Conservation (phyloP, 441 rosid genomes). For the Hypseocharis bilobata region DNA sequence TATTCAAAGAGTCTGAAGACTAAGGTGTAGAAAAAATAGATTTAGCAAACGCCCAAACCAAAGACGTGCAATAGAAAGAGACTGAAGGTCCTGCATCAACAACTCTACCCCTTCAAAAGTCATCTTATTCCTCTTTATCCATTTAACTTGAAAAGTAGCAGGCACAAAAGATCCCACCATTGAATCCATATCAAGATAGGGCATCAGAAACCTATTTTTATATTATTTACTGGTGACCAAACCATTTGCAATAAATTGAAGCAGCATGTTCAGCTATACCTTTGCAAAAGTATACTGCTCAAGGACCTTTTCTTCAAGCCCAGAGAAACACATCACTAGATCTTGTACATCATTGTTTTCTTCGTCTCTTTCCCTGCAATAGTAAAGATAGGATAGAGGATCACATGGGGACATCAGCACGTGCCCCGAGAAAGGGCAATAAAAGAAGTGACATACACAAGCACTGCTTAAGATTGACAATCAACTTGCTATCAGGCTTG, state of each 20-base stretch:
- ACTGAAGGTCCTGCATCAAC: too few relatives aligned
- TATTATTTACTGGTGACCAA: not conserved
- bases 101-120: too few relatives aligned
- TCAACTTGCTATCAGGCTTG: too few relatives aligned
- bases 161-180: not conserved
- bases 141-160: not conserved
- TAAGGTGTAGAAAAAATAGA: too few relatives aligned
- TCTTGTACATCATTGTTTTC: conserved; percentile 67
- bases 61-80: too few relatives aligned
- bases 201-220: not conserved
- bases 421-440: not conserved
- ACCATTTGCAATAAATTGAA: not conserved
- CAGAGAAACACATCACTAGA: conserved; percentile 60
- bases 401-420: conserved; percentile 14
- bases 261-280: conserved; percentile 34
- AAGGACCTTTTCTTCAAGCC: conserved; percentile 83
- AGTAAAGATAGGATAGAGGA: conserved; percentile 18
- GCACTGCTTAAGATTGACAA: too few relatives aligned
- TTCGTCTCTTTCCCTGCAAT: conserved; percentile 57
- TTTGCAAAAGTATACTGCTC: conserved; percentile 85
- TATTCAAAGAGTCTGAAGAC: too few relatives aligned
- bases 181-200: not conserved
- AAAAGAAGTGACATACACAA: not conserved
- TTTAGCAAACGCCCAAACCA: too few relatives aligned
- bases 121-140: too few relatives aligned